These are phyloP conservation scores for Eucalyptus cladocalyx DNA, from an alignment of 345 rosid genomes.

Conservation along the genomic window DNA sequence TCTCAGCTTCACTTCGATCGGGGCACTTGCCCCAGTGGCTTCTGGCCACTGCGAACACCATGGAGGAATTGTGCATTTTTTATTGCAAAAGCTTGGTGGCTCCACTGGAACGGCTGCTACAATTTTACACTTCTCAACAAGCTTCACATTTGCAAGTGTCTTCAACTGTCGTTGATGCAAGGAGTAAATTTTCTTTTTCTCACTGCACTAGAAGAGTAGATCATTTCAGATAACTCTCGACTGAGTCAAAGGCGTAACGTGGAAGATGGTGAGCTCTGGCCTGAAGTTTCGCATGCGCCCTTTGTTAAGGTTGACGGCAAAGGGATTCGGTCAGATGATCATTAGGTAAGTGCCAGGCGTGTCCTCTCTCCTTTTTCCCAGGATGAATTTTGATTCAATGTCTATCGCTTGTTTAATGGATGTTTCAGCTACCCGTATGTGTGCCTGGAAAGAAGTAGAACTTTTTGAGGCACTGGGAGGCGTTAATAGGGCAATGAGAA, in stretches of 20 bases:
- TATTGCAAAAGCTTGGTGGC: background rate
- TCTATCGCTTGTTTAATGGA: background rate
- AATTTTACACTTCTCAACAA: background rate
- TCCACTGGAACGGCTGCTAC: background rate
- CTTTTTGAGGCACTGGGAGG: background rate
- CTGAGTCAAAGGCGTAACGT: background rate
- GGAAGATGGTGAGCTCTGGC: background rate
- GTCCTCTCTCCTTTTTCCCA: background rate
- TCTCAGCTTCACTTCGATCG: background rate
- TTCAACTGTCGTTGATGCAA: background rate
- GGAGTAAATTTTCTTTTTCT: background rate
- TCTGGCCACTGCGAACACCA: background rate
- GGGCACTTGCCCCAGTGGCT: background rate
- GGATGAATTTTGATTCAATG: background rate
- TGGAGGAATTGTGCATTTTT: background rate
- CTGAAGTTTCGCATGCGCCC: background rate
- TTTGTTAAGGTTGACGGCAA: background rate
- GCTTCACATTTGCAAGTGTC: background rate
- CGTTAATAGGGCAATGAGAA: background rate
- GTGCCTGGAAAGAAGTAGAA: background rate
- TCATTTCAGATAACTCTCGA: background rate
- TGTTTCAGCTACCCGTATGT: background rate
- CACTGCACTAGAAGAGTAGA: background rate
- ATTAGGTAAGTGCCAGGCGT: background rate
- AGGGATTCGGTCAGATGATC: background rate